phyloP scores from a whole-genome alignment of 306 rosid species.

The Rosa rugosa region DNA sequence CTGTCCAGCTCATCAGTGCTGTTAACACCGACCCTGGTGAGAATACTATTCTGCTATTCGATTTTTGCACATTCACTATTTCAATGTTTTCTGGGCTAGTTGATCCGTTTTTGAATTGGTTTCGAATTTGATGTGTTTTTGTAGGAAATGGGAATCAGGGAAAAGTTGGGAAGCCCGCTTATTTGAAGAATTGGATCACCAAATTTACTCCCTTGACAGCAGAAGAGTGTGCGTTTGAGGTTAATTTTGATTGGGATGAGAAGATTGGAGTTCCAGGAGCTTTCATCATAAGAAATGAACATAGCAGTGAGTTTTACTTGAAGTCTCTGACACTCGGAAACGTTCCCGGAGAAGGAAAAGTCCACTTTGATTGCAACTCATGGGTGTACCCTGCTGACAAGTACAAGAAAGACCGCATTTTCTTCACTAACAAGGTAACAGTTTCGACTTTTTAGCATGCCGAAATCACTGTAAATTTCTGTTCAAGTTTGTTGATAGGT shows the following conservation, averaged over 20 bases:
- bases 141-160: conserved; percentile 54
- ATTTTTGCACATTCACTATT: neutral
- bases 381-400: conserved; percentile 71
- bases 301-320: conserved; percentile 67
- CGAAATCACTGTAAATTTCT: neutral
- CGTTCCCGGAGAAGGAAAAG: conserved; percentile 61
- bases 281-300: conserved; percentile 57
- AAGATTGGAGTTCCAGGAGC: conserved; percentile 71
- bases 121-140: conserved; percentile 2
- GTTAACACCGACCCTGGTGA: conserved; percentile 44
- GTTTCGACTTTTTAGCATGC: neutral
- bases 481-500: no score
- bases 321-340: conserved; percentile 57
- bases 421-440: conserved; percentile 77
- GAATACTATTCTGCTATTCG: neutral
- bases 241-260: conserved; percentile 66
- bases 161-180: conserved; percentile 55
- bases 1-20: conserved; percentile 60
- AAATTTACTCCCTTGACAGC: conserved; percentile 38
- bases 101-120: neutral
- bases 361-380: conserved; percentile 79
- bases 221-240: conserved; percentile 50
- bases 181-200: conserved; percentile 57
- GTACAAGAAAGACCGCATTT: conserved; percentile 59
- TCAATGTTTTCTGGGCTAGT: neutral